A percentile compares a stretch with the other conserved stretches of the same genome.
Evolutionary conservation across 2,329 filamentous ascomycete species (phyloP).

Genomic region (Knufia fluminis): DNA sequence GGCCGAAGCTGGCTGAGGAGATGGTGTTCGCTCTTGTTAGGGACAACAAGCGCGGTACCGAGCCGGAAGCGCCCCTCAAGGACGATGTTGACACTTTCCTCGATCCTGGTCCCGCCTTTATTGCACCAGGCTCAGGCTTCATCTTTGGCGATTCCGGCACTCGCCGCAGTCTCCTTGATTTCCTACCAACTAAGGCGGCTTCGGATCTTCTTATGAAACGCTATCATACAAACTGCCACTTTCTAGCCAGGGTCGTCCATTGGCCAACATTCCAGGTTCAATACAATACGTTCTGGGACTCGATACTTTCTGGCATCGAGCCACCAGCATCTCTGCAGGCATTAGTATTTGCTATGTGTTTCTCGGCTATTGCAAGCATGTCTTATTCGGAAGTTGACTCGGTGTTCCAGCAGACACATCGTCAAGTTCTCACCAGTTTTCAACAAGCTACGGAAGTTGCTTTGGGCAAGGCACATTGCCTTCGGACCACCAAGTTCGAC

Average conservation of each 20-base stretch:
- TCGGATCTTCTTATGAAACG: conserved; percentile 56
- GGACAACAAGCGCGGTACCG: conserved; percentile 11
- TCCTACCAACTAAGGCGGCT: conserved; percentile 49
- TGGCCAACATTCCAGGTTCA: conserved; percentile 56
- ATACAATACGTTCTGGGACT: conserved; percentile 58
- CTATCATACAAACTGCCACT: conserved; percentile 61
- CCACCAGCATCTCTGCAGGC: conserved; percentile 57
- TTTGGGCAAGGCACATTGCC: conserved; percentile 59
- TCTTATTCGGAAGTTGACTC: conserved; percentile 43
- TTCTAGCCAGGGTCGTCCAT: conserved; percentile 59
- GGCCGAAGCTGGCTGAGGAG: conserved; percentile 63
- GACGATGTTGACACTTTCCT: conserved; percentile 40
- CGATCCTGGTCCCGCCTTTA: conserved; percentile 55
- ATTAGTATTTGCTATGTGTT: conserved; percentile 59
- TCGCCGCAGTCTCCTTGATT: conserved; percentile 46
- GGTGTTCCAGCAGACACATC: conserved; percentile 49
- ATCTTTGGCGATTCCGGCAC: conserved; percentile 50
- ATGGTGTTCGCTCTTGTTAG: conserved; percentile 33
- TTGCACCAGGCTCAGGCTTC: conserved; percentile 58
- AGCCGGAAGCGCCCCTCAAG: conserved; percentile 14
- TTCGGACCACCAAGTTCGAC: conserved; percentile 63
- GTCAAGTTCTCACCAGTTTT: conserved; percentile 51
- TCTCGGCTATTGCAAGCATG: conserved; percentile 61
- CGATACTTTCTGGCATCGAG: conserved; percentile 50
- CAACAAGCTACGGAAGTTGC: conserved; percentile 59